These are phyloP conservation scores for Thielaviopsis musarum DNA, from an alignment of 2,329 filamentous ascomycete genomes.

Conservation along the genomic window DNA sequence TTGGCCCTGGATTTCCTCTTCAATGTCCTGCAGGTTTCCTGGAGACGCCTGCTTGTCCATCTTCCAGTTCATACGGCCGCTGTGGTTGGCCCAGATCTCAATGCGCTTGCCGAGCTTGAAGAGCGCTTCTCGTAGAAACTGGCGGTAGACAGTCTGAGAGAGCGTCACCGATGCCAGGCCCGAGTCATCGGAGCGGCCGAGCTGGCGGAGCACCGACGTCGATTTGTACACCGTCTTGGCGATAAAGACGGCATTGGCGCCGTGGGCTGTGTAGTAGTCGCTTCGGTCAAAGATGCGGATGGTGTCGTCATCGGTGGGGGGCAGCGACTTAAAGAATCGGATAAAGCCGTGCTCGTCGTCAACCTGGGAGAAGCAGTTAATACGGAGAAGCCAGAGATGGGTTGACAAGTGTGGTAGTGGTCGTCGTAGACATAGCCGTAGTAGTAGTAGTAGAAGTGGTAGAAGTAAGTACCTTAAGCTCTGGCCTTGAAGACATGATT, in stretches of 20 bases:
- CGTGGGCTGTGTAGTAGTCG: constrained; percentile 93
- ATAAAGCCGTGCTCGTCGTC: constrained; percentile 97
- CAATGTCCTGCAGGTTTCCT: constrained; percentile 89
- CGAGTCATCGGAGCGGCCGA: constrained; percentile 71
- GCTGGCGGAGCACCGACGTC: constrained; percentile 79
- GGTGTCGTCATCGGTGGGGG: constrained; percentile 51
- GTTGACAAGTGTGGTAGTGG: too few relatives aligned
- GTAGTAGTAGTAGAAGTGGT: too few relatives aligned
- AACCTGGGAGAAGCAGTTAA: constrained; percentile 35
- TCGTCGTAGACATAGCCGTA: too few relatives aligned
- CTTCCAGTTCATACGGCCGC: constrained; percentile 79
- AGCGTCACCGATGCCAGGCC: constrained; percentile 86
- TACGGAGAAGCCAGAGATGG: constrained; percentile 1
- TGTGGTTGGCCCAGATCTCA: constrained; percentile 70
- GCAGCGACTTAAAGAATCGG: constrained; percentile 81
- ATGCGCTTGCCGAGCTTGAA: constrained; percentile 81
- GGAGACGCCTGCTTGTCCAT: constrained; percentile 82
- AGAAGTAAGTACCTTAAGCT: constrained; percentile 52
- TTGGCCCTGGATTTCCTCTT: constrained; percentile 79
- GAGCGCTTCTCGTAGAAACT: constrained; percentile 85
- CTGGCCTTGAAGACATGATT: constrained; percentile 54
- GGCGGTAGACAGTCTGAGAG: constrained; percentile 85
- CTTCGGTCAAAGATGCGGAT: constrained; percentile 85
- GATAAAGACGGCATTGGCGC: constrained; percentile 69
- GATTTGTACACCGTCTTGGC: constrained; percentile 88